phyloP scores from a whole-genome alignment of 2,329 filamentous ascomycete species.

The Penicillium sp. region DNA sequence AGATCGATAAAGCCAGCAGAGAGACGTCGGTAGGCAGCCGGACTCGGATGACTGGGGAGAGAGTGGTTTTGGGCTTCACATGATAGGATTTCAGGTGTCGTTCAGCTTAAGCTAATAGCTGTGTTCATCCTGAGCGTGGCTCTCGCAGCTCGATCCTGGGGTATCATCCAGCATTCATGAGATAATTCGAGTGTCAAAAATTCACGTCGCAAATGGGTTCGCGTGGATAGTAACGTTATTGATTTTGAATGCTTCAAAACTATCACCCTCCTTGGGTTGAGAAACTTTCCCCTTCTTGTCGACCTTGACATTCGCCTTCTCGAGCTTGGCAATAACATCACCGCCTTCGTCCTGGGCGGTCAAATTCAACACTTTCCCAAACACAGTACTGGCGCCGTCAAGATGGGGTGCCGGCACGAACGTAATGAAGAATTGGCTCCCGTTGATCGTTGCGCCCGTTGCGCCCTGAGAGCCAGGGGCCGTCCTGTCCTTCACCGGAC shows the following conservation, averaged over 20 bases:
- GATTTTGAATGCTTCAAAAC: conserved; percentile 55
- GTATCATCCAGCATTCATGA: background rate
- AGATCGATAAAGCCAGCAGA: background rate
- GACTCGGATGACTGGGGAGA: too few species aligned
- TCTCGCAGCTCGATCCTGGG: background rate
- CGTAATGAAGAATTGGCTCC: conserved; percentile 65
- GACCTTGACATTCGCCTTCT: conserved; percentile 59
- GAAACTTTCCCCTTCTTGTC: conserved; percentile 62
- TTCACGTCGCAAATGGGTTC: conserved; percentile 62
- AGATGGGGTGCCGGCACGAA: conserved; percentile 62
- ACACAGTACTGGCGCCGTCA: conserved; percentile 66
- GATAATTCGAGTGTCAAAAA: background rate
- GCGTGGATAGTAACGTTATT: conserved; percentile 62
- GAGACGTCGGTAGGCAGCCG: background rate
- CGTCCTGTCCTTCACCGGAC: conserved; percentile 45
- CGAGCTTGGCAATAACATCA: conserved; percentile 51
- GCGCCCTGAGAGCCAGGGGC: conserved; percentile 49
- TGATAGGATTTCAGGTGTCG: background rate
- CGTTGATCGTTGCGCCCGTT: conserved; percentile 48
- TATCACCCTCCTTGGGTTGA: conserved; percentile 43
- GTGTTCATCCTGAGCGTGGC: background rate
- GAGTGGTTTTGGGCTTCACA: background rate
- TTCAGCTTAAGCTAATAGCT: background rate
- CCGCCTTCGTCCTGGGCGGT: conserved; percentile 46
- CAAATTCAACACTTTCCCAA: conserved; percentile 58